Evolutionary conservation across 2,329 filamentous ascomycete species (phyloP).

Genomic region (Alternaria consortialis): DNA sequence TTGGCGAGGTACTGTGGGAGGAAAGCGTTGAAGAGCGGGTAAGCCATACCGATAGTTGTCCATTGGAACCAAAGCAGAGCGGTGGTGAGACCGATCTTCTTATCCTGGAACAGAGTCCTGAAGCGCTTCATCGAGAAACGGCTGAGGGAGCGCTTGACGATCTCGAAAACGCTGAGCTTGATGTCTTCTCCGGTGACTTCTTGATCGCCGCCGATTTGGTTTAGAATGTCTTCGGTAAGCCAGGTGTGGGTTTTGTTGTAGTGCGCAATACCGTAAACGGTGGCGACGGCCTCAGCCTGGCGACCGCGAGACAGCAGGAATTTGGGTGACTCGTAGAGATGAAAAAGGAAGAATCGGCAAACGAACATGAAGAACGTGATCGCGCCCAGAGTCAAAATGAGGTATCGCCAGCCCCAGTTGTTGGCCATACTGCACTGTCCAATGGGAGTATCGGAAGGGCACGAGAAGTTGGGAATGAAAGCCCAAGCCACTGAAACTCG

Average conservation of each 20-base stretch:
- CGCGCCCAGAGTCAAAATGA: constrained; percentile 75
- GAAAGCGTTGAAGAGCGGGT: constrained; percentile 89
- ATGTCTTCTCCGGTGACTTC: constrained; percentile 49
- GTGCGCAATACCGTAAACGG: constrained; percentile 79
- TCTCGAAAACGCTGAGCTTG: constrained; percentile 56
- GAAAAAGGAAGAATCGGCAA: constrained; percentile 80
- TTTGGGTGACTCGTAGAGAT: constrained; percentile 86
- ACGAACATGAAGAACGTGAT: constrained; percentile 80
- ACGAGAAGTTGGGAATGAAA: constrained; percentile 74
- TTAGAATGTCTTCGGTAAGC: constrained; percentile 74
- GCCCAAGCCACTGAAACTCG: constrained; percentile 71
- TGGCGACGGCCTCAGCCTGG: constrained; percentile 79
- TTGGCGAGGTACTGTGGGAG: constrained; percentile 84
- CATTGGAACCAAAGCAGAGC: constrained; percentile 77
- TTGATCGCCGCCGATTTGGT: constrained; percentile 60
- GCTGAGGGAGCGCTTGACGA: constrained; percentile 67
- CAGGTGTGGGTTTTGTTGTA: constrained; percentile 64
- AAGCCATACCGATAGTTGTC: constrained; percentile 84
- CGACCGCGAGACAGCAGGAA: constrained; percentile 79
- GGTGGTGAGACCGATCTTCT: constrained; percentile 60
- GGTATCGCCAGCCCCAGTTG: constrained; percentile 77
- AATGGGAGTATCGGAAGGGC: constrained; percentile 29
- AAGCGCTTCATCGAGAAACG: constrained; percentile 75
- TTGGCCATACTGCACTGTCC: constrained; percentile 60
- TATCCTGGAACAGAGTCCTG: constrained; percentile 66